Evolutionary conservation across 2,329 filamentous ascomycete genomes (phyloP), one percentile per base, ranked within the genome.

Genomic region (Epichloe glyceriae): DNA sequence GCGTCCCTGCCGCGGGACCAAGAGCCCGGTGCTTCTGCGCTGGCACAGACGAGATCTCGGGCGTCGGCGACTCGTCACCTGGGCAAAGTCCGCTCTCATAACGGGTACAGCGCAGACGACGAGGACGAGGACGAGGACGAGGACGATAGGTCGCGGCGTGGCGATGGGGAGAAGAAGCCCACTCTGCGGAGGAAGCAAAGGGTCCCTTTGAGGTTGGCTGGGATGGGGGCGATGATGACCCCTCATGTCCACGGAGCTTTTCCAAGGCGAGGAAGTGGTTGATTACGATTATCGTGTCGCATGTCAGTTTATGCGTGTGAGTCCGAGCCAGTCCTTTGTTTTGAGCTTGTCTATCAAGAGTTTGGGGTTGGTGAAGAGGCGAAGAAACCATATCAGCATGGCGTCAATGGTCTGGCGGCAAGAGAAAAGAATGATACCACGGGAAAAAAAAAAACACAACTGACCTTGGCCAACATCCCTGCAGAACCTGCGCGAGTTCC

Each of bases 301-400:
- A 76, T 50, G 85, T 84, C 7, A 86, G 86, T 45, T 73, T 93
- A 53, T 91, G 87, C 66, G 89, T 95, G 85, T 90, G 76, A 75
- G 86, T 82, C 30, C 30, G 30, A 33, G 50, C n/a, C 35, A 30
- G 14, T n/a, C 38, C 30, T 15, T 22, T 15, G 22, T 45, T 22
- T 46, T 26, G 30, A 30, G 30, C 30, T 30, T 30, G 30, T 30
- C 10, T 11, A 4, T 30, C 30, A 30, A 30, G 30, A 30, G 30
- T 11, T 30, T 30, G 30, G 26, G 12, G 1, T 5, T 37, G 30
- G 4, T 10, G 8, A 11, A 15, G 22, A 19, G 10, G 14, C 34
- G 22, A 4, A 10, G 20, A 8, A 35, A 35, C 22, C 26, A 26
- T 1, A 10, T 10, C 8, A 10, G 8, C 26, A 30, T 30, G 26